A percentile compares a stretch with the other conserved stretches of the same genome.
Conservation (phyloP, 2,329 filamentous ascomycete genomes). For the Aureobasidium sp. region DNA sequence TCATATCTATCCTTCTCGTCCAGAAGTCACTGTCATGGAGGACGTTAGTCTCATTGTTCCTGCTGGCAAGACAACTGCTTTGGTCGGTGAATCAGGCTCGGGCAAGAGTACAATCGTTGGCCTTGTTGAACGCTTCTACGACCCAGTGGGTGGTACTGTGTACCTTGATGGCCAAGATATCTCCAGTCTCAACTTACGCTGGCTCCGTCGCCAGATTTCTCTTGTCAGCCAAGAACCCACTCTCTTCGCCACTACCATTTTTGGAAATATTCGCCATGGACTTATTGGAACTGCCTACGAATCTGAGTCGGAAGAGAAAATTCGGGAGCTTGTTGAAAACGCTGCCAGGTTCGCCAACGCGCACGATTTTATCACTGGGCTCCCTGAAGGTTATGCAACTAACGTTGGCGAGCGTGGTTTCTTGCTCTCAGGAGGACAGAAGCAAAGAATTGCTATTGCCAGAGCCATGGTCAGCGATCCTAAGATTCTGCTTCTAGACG, state of each 20-base stretch:
- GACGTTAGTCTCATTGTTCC: constrained; percentile 73
- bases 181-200: constrained; percentile 72
- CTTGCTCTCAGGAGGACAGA: constrained; percentile 86
- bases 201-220: constrained; percentile 87
- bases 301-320: constrained; percentile 57
- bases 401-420: constrained; percentile 95
- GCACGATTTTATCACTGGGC: constrained; percentile 75
- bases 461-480: constrained; percentile 85
- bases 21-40: constrained; percentile 83
- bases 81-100: constrained; percentile 89
- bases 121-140: constrained; percentile 88
- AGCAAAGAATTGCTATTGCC: constrained; percentile 93
- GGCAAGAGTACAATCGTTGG: constrained; percentile 95
- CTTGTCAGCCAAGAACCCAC: constrained; percentile 90
- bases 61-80: constrained; percentile 82
- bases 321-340: constrained; percentile 63
- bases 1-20: constrained; percentile 90
- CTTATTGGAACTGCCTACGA: constrained; percentile 78
- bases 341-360: constrained; percentile 90
- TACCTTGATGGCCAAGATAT: constrained; percentile 79
- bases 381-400: constrained; percentile 87
- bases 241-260: constrained; percentile 84
- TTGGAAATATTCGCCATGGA: constrained; percentile 82
- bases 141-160: constrained; percentile 73
- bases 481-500: constrained; percentile 85